A percentile compares a stretch with the other conserved stretches of the same genome.
Evolutionary conservation across 148 eudicot genomes (phyloP).

Genomic region (Chenopodium album): DNA sequence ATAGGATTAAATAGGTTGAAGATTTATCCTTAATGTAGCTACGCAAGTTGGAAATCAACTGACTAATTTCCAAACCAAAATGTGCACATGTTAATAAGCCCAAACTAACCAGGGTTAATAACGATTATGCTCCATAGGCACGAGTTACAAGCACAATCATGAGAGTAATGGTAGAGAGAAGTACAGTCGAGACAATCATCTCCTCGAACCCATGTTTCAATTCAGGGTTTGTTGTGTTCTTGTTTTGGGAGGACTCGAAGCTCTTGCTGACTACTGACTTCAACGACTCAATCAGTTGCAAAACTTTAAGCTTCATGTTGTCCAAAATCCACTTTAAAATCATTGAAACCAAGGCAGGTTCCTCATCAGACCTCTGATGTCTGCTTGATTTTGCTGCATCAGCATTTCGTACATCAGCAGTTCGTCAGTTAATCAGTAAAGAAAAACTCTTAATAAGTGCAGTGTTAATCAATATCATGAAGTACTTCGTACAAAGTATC

Average conservation of each 20-base stretch:
- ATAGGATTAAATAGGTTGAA: background rate
- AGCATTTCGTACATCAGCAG: background rate
- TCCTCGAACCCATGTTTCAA: slow-evolving; percentile 31
- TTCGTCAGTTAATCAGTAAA: too few species aligned
- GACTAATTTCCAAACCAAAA: background rate
- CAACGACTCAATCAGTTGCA: slow-evolving; percentile 33
- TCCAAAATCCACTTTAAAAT: slow-evolving; percentile 41
- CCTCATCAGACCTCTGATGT: slow-evolving; percentile 18
- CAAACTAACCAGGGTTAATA: background rate
- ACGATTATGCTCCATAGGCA: slow-evolving; percentile 22
- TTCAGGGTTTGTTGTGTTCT: slow-evolving; percentile 16
- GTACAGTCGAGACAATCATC: slow-evolving; percentile 39
- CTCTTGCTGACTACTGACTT: slow-evolving; percentile 12
- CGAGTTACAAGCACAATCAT: slow-evolving; percentile 52
- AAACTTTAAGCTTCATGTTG: slow-evolving; percentile 33
- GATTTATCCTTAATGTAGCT: background rate
- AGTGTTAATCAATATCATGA: too few species aligned
- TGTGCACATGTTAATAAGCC: background rate
- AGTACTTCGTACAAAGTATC: background rate
- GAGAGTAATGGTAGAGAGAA: slow-evolving; percentile 43
- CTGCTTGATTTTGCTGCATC: slow-evolving; percentile 34
- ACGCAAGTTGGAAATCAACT: background rate
- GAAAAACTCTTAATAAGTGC: too few species aligned
- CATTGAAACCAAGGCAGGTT: slow-evolving; percentile 27
- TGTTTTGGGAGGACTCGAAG: slow-evolving; percentile 17